phyloP scores from a whole-genome alignment of 192 early-diverging fungal species.

The Backusella liffmaniae region DNA sequence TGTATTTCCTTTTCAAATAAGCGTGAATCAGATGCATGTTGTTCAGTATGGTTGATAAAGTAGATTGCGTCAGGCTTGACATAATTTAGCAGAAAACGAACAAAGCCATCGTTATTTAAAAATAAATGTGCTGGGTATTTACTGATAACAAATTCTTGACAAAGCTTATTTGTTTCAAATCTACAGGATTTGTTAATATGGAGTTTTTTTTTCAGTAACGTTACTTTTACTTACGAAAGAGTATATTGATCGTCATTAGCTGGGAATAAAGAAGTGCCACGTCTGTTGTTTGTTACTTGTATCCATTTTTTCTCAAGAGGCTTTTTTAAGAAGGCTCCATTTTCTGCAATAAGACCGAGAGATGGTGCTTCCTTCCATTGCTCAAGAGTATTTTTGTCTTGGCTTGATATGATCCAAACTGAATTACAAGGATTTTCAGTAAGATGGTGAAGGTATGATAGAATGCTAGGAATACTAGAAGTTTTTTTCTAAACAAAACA shows the following conservation, averaged over 20 bases:
- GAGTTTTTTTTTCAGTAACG: neutral
- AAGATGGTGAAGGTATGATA: neutral
- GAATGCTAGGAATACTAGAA: neutral
- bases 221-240: neutral
- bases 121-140: neutral
- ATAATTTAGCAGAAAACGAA: neutral
- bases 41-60: neutral
- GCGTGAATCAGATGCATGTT: neutral
- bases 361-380: neutral
- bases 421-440: neutral
- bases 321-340: neutral
- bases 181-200: neutral
- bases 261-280: neutral
- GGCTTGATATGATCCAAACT: neutral
- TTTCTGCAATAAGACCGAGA: neutral
- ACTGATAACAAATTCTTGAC: neutral
- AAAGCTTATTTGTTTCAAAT: neutral
- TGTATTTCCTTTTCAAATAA: neutral
- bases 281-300: neutral
- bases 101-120: neutral
- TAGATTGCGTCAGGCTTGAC: neutral
- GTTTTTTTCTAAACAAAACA: neutral
- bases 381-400: neutral
- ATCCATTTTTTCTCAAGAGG: neutral
- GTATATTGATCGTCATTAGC: neutral